phyloP scores from a whole-genome alignment of 73 alveolate species.

The Loxodes magnus region DNA sequence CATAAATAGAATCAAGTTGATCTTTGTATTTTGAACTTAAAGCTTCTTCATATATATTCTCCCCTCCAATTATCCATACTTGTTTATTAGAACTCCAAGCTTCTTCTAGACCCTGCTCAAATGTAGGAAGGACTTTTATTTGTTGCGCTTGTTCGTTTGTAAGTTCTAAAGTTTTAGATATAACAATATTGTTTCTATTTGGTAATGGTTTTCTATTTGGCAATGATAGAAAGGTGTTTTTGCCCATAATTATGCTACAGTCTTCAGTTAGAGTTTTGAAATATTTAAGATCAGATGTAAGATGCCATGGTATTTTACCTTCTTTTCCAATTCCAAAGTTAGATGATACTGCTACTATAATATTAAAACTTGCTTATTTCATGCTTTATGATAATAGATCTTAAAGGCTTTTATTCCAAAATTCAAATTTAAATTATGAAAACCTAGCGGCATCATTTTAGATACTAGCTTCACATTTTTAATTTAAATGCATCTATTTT shows the following conservation, averaged over 20 bases:
- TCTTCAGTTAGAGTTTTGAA: conserved; percentile 23
- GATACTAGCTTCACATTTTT: too few relatives aligned
- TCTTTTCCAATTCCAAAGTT: conserved; percentile 39
- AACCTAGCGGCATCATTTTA: too few relatives aligned
- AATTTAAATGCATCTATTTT: too few relatives aligned
- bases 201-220: conserved; percentile 65
- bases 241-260: conserved; percentile 66
- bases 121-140: conserved; percentile 12
- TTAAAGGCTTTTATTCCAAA: too few relatives aligned
- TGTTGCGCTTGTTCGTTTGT: not conserved
- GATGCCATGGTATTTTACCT: conserved; percentile 35
- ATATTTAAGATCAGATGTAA: conserved; percentile 21
- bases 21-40: not conserved
- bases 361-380: conserved; percentile 22
- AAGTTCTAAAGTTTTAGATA: conserved; percentile 21
- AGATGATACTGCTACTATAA: conserved; percentile 25
- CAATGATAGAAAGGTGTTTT: conserved; percentile 84
- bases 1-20: conserved; percentile 28
- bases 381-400: too few relatives aligned
- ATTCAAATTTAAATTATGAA: too few relatives aligned
- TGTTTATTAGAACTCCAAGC: conserved; percentile 24
- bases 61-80: conserved; percentile 74
- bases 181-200: conserved; percentile 56
- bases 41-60: conserved; percentile 33
- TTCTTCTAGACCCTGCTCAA: conserved; percentile 20